Evolutionary conservation across 352 stramenopile species (phyloP).

Genomic region (Globisporangium irregulare): DNA sequence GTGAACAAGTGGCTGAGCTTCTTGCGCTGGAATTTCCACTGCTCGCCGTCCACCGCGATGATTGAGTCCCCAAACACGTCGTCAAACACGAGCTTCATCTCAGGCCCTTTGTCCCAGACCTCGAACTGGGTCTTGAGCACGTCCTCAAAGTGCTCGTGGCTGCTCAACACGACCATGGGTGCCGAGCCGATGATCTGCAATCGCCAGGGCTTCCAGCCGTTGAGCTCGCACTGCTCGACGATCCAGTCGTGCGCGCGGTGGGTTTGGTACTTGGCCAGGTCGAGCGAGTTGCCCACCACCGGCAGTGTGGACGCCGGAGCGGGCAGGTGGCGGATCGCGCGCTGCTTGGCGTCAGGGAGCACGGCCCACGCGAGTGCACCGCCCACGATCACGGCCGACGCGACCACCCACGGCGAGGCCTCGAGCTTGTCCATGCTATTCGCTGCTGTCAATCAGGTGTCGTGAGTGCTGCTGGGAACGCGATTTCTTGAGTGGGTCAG

Average conservation of each 20-base stretch:
- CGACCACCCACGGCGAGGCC: not conserved
- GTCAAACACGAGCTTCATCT: conserved; percentile 35
- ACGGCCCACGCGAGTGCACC: conserved; percentile 7
- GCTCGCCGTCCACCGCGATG: conserved; percentile 41
- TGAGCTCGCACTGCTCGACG: conserved; percentile 33
- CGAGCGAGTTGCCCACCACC: conserved; percentile 42
- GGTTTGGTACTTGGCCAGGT: conserved; percentile 36
- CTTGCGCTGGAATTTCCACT: conserved; percentile 60
- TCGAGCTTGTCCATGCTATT: not conserved
- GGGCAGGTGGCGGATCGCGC: conserved; percentile 21
- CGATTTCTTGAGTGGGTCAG: not conserved
- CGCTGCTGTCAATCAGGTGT: not conserved
- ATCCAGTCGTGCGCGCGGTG: conserved; percentile 53
- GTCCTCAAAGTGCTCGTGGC: conserved; percentile 38
- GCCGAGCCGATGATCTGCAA: conserved; percentile 32
- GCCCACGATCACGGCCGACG: conserved; percentile 5
- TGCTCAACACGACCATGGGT: conserved; percentile 38
- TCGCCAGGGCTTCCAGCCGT: conserved; percentile 36
- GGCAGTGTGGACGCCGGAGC: conserved; percentile 36
- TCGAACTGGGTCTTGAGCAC: conserved; percentile 59
- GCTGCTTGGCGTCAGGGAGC: conserved; percentile 12
- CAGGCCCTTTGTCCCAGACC: conserved; percentile 60
- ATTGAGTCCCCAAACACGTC: conserved; percentile 59
- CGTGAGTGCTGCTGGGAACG: not conserved
- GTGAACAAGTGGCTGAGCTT: conserved; percentile 81